These are phyloP conservation scores for Phytophthora vignae DNA, from an alignment of 352 stramenopile species.

Conservation along the genomic window DNA sequence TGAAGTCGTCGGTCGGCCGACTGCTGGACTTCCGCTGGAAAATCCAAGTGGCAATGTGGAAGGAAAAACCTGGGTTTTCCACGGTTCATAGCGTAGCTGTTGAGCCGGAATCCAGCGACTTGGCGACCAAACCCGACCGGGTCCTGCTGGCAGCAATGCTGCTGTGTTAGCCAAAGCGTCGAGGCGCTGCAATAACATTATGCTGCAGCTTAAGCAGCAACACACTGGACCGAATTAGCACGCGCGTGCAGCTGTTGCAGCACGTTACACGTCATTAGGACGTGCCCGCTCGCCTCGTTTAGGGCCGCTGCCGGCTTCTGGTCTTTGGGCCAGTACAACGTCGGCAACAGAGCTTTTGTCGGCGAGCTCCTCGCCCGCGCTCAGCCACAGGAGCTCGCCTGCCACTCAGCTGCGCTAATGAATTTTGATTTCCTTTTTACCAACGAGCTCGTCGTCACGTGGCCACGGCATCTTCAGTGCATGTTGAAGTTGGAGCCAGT, in stretches of 20 bases:
- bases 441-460: too few relatives aligned
- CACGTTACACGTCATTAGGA: constrained; percentile 19
- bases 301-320: constrained; percentile 12
- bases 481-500: constrained; percentile 38
- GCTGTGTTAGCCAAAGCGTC: not conserved
- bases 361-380: not conserved
- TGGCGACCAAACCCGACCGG: not conserved
- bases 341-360: not conserved
- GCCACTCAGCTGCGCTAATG: constrained; percentile 4
- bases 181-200: constrained; percentile 28
- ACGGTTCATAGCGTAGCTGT: constrained; percentile 19
- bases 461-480: not conserved
- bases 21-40: constrained; percentile 30
- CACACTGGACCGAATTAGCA: constrained; percentile 38
- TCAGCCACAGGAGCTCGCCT: too few relatives aligned
- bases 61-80: constrained; percentile 1
- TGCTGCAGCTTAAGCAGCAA: constrained; percentile 17
- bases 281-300: constrained; percentile 12
- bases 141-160: too few relatives aligned
- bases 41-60: constrained; percentile 26
- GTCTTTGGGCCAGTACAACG: not conserved
- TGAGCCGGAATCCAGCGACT: constrained; percentile 29
- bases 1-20: constrained; percentile 15
- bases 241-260: constrained; percentile 6
- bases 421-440: not conserved